phyloP scores from a whole-genome alignment of 2,329 filamentous ascomycete genomes.

The Fusarium zealandicum region DNA sequence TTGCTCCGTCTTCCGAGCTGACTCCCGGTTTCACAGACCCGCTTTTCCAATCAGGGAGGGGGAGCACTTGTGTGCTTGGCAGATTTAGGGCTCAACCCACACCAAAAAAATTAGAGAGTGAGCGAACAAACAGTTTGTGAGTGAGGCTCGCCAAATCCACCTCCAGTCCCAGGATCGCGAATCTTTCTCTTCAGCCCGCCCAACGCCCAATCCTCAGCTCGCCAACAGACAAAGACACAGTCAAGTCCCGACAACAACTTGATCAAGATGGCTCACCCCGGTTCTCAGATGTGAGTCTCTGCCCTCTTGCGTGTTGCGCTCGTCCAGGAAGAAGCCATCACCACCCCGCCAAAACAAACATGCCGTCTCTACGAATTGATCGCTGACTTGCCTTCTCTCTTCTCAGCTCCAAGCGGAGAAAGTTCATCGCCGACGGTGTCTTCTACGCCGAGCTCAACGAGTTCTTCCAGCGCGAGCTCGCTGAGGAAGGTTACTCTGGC shows the following conservation, averaged over 20 bases:
- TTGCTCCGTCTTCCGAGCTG: constrained; percentile 29
- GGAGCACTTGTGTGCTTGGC: constrained; percentile 19
- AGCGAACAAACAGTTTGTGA: constrained; percentile 29
- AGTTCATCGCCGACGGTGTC: constrained; percentile 97
- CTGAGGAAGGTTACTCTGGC: constrained; percentile 99
- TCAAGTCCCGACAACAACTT: constrained; percentile 42
- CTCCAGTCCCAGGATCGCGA: constrained; percentile 42
- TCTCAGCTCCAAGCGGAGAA: constrained; percentile 85
- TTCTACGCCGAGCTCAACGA: constrained; percentile 99
- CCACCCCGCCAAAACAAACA: constrained; percentile 16
- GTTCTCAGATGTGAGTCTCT: constrained; percentile 67
- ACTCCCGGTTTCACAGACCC: not conserved
- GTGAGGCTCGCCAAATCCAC: constrained; percentile 41
- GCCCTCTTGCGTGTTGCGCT: constrained; percentile 8
- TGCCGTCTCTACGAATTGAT: constrained; percentile 11
- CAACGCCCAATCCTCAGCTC: constrained; percentile 49
- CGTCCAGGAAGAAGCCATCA: constrained; percentile 6
- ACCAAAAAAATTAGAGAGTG: constrained; percentile 42
- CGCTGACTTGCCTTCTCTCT: constrained; percentile 23
- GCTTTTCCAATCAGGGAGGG: constrained; percentile 3
- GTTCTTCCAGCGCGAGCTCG: constrained; percentile 99
- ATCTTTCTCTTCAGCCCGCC: constrained; percentile 42
- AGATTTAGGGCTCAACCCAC: constrained; percentile 47
- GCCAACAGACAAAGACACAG: constrained; percentile 41
- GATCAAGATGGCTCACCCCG: constrained; percentile 65